These are phyloP conservation scores for Phylloporus sp. DNA, from an alignment of 1,284 basidiomycete genomes.

Conservation along the genomic window DNA sequence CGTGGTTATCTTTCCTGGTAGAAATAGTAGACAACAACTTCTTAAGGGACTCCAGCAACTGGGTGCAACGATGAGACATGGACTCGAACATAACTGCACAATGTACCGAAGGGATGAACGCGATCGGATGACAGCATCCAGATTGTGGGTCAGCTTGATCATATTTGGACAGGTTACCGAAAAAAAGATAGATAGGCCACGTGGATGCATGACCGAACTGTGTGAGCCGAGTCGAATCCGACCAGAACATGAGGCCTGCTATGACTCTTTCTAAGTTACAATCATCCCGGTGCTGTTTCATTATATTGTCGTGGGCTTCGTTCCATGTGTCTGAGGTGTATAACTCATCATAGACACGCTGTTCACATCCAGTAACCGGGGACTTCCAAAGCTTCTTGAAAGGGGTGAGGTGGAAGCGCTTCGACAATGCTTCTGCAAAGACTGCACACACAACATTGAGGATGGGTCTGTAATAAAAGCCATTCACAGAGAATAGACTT, in stretches of 20 bases:
- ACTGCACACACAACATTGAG: not conserved
- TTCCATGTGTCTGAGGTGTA: conserved; percentile 15
- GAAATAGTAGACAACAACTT: not conserved
- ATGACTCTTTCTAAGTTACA: not conserved
- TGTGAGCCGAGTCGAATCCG: conserved; percentile 42
- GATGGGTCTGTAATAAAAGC: not conserved
- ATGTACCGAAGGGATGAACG: not conserved
- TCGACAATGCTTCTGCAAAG: not conserved
- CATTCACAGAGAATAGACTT: not conserved
- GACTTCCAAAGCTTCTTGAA: conserved; percentile 5
- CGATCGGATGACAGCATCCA: not conserved
- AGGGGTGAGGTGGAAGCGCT: not conserved
- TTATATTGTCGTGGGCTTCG: conserved; percentile 18
- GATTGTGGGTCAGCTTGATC: not conserved
- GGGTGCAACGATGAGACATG: not conserved
- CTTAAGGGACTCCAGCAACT: conserved; percentile 10
- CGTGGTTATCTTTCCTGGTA: not conserved
- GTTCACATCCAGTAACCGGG: not conserved
- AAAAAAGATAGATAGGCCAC: conserved; percentile 38
- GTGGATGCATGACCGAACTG: conserved; percentile 37
- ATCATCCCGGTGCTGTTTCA: not conserved
- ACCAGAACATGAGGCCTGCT: conserved; percentile 28
- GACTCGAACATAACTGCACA: not conserved
- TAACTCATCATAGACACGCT: conserved; percentile 11
- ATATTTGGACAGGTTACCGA: not conserved